phyloP scores from a whole-genome alignment of 345 rosid genomes.

The Sapria himalayana region DNA sequence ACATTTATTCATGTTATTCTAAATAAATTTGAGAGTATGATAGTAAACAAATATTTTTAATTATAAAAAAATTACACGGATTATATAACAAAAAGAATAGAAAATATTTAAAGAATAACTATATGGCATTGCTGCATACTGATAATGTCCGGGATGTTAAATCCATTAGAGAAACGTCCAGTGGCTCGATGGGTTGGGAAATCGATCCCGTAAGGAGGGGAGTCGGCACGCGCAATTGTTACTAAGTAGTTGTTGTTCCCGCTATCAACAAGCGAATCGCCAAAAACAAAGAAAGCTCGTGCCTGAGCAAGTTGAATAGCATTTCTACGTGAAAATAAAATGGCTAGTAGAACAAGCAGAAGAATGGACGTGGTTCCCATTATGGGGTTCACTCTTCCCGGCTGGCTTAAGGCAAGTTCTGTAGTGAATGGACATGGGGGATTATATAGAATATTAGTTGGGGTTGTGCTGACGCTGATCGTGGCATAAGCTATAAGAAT shows the following conservation, averaged over 20 bases:
- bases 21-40: not conserved
- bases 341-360: not conserved
- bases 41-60: not conserved
- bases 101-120: not conserved
- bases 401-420: too few relatives aligned
- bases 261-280: conserved; percentile 61
- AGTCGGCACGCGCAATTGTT: conserved; percentile 56
- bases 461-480: too few relatives aligned
- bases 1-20: not conserved
- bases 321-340: conserved; percentile 5
- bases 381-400: too few relatives aligned
- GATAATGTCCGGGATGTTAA: conserved; percentile 54
- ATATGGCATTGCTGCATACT: conserved; percentile 21
- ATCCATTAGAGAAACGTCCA: conserved; percentile 60
- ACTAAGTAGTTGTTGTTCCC: conserved; percentile 58
- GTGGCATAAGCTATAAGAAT: too few relatives aligned
- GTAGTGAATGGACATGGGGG: too few relatives aligned
- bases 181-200: conserved; percentile 39
- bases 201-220: conserved; percentile 60
- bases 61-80: not conserved
- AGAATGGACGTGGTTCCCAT: too few relatives aligned
- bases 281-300: conserved; percentile 53
- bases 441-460: too few relatives aligned
- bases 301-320: conserved; percentile 18
- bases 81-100: not conserved